Base-by-base conservation (phyloP, 2,329 filamentous ascomycete genomes). In the Paraphoma sp. region DNA sequence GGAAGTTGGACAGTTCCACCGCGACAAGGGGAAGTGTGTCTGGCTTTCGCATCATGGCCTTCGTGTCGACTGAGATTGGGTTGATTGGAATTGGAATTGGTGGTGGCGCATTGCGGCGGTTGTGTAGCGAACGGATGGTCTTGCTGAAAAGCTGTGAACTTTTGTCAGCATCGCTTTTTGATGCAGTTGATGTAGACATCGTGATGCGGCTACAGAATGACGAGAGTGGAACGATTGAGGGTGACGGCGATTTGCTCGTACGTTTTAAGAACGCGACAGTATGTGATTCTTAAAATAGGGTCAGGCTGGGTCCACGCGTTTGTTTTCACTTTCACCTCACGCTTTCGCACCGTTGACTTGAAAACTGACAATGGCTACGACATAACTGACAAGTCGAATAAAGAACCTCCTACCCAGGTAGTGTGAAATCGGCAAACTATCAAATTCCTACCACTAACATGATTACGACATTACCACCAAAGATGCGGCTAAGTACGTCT, bases 1-100 rank as follows among this genome's bases (percentile, higher is more conserved):
- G 50, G 41, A 58, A 62, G 31, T 58, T 56, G 3, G 59, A 60
- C 6, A 64, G 40, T 29, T 62, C 62, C 31, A 64, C 48, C 3
- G 54, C 51, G 40, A 44, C 18, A 23, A 59, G 51, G 1, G 43
- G 18, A 31, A 56, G 43, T n/a, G 28, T 41, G 14, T 43, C 38
- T 16, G 40, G 42, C 18, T 18, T 30, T 17, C 4, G 36, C 30
- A 29, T 17, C 29, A 6, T 36, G 28, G 23, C 18, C 23, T 42
- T 23, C 11, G 41, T 40, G 12, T 31, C 12, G 42, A 30, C 18
- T 10, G 18, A 31, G 8, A 30, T 46, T 10, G 41, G 52, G 38
- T 44, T 54, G 11, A 51, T 11, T 29, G 43, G 49, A 16, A 53
- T 45, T 2, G 40, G 53, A 5, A 45, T 45, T 23, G 36, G 46